Conservation (phyloP, 805 yeast species). For the Lachancea nothofagi region DNA sequence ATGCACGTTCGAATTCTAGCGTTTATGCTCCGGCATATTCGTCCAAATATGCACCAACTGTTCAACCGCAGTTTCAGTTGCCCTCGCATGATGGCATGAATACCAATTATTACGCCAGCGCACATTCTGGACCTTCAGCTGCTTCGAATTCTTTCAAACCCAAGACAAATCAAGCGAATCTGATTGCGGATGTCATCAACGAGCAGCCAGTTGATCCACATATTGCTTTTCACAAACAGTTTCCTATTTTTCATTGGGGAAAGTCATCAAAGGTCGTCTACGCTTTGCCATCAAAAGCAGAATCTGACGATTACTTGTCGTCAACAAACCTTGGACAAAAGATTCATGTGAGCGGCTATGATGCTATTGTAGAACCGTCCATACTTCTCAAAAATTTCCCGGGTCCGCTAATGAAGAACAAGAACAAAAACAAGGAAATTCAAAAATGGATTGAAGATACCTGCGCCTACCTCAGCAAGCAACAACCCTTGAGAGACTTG, state of each 20-base stretch:
- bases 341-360: conserved; percentile 36
- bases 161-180: not conserved
- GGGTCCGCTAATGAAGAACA: conserved; percentile 49
- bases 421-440: conserved; percentile 58
- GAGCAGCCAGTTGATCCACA: conserved; percentile 42
- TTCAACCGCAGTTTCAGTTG: conserved; percentile 26
- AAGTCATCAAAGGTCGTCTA: conserved; percentile 41
- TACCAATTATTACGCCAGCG: not conserved
- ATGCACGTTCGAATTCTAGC: conserved; percentile 31
- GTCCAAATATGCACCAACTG: conserved; percentile 39
- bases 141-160: not conserved
- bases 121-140: not conserved
- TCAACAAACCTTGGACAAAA: conserved; percentile 8
- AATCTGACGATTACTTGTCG: conserved; percentile 8
- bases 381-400: conserved; percentile 33
- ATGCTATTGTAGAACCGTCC: conserved; percentile 32
- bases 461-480: conserved; percentile 20
- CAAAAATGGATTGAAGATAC: conserved; percentile 59
- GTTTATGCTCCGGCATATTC: conserved; percentile 30
- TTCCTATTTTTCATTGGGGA: conserved; percentile 72
- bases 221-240: conserved; percentile 54
- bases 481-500: conserved; percentile 17
- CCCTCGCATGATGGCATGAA: conserved; percentile 1
- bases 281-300: conserved; percentile 37
- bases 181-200: too few relatives aligned